Evolutionary conservation across 2,329 filamentous ascomycete genomes (phyloP).

Genomic region (Epichloe festucae): DNA sequence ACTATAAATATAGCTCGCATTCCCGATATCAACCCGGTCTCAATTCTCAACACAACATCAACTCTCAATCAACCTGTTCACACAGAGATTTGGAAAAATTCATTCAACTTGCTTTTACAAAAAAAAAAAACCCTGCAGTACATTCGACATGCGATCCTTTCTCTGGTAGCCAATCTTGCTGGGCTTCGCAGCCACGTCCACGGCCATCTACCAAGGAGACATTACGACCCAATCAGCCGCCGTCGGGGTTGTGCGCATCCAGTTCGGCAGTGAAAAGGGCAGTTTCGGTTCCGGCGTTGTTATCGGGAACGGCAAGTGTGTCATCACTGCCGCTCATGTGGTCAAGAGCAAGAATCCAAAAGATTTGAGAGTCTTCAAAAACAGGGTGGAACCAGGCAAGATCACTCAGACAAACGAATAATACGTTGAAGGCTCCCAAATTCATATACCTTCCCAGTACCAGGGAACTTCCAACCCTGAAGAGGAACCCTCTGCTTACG

Average conservation of each 20-base stretch:
- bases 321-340: background rate
- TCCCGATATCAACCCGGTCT: fast-evolving
- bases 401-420: fast-evolving
- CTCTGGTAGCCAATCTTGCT: background rate
- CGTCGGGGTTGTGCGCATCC: background rate
- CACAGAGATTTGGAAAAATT: background rate
- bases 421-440: background rate
- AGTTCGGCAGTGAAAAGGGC: no score
- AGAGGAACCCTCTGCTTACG: background rate
- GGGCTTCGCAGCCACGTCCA: background rate
- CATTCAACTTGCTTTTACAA: background rate
- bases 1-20: background rate
- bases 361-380: background rate
- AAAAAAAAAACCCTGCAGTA: background rate
- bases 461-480: background rate
- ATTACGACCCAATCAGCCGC: background rate
- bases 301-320: background rate
- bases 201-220: background rate
- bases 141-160: background rate
- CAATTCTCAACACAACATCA: background rate
- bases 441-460: background rate
- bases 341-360: fast-evolving
- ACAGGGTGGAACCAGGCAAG: fast-evolving
- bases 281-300: background rate
- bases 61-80: background rate